Conservation (phyloP, 2,329 filamentous ascomycete species). For the Zymoseptoria tritici region DNA sequence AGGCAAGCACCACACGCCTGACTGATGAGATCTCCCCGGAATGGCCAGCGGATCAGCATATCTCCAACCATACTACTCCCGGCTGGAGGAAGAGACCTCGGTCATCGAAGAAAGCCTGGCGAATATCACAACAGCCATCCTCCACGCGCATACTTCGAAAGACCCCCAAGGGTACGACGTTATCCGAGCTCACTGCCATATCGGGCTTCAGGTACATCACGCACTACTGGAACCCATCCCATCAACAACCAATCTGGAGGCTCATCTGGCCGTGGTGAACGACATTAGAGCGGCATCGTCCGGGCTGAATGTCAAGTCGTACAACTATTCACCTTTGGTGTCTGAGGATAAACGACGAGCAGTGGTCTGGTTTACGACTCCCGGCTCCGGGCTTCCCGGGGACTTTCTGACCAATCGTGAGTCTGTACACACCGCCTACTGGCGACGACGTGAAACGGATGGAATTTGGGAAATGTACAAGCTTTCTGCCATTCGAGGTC, state of each 20-base stretch:
- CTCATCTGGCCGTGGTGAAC: neutral
- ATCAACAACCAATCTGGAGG: neutral
- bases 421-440: neutral
- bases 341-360: neutral
- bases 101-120: neutral
- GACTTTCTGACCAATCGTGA: constrained; percentile 1
- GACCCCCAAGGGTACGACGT: neutral
- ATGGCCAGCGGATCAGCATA: neutral
- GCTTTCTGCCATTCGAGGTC: constrained; percentile 1
- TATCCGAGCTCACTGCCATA: neutral
- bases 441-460: constrained; percentile 1
- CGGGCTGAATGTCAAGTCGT: neutral
- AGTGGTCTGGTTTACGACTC: constrained; percentile 2
- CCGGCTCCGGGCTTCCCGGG: neutral
- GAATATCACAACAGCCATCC: neutral
- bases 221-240: neutral
- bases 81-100: neutral
- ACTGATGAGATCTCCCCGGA: neutral
- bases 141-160: neutral
- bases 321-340: neutral
- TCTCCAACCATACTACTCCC: neutral
- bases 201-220: neutral
- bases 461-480: constrained; percentile 1
- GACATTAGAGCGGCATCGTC: neutral
- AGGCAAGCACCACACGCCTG: neutral